Conservation (phyloP, 108 stramenopile species). For the Seminavis robusta region DNA sequence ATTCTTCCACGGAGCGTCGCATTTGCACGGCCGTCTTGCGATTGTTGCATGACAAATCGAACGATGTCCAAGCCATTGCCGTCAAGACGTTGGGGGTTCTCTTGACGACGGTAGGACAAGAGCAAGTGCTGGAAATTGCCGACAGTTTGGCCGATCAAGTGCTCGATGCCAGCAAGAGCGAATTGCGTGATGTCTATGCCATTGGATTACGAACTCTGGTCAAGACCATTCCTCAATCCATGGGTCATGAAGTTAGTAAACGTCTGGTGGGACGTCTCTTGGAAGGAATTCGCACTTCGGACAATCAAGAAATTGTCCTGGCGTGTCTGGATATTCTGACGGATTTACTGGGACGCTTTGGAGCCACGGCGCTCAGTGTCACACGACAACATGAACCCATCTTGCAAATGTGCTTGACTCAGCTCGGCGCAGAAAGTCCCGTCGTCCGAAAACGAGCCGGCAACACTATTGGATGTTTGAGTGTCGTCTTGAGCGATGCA, state of each 20-base stretch:
- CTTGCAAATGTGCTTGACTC: slow-evolving; percentile 64
- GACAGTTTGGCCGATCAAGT: slow-evolving; percentile 92
- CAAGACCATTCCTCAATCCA: slow-evolving; percentile 80
- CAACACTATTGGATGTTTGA: slow-evolving; percentile 83
- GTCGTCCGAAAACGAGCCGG: slow-evolving; percentile 93
- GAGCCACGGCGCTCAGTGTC: slow-evolving; percentile 50
- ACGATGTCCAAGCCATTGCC: slow-evolving; percentile 96
- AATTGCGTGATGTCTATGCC: slow-evolving; percentile 95
- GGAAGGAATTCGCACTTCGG: slow-evolving; percentile 62
- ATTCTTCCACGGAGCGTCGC: slow-evolving; percentile 76
- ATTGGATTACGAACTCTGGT: slow-evolving; percentile 97
- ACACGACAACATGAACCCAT: slow-evolving; percentile 81
- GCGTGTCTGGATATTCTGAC: slow-evolving; percentile 87
- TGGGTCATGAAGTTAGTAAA: slow-evolving; percentile 81
- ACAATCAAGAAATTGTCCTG: slow-evolving; percentile 68
- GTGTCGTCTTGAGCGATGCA: slow-evolving; percentile 73
- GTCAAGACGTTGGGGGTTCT: slow-evolving; percentile 95
- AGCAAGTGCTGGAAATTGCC: slow-evolving; percentile 84
- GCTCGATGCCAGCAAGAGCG: slow-evolving; percentile 84
- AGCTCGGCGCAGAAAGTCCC: slow-evolving; percentile 49
- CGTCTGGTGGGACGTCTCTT: slow-evolving; percentile 73
- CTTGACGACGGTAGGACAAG: slow-evolving; percentile 92
- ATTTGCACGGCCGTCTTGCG: slow-evolving; percentile 90
- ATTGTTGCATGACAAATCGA: slow-evolving; percentile 90
- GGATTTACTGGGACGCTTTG: slow-evolving; percentile 90